Conservation (phyloP, 371 early-diverging fungal genomes). For the Circinella umbellata region DNA sequence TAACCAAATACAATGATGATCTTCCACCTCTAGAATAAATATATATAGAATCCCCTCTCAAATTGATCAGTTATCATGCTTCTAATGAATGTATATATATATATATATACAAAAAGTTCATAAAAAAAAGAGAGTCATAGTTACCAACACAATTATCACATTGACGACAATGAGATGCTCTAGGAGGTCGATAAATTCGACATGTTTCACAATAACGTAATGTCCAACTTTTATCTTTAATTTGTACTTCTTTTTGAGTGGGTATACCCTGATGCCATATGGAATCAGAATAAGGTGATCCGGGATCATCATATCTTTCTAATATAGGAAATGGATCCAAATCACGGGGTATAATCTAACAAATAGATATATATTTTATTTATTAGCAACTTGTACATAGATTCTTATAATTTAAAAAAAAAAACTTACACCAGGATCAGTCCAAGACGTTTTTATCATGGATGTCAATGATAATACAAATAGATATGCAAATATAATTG, state of each 20-base stretch:
- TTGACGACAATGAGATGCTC: conserved; percentile 87
- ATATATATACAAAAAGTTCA: too few relatives aligned
- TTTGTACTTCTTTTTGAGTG: conserved; percentile 21
- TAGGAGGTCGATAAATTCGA: conserved; percentile 86
- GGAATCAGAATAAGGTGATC: conserved; percentile 9
- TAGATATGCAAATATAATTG: conserved; percentile 75
- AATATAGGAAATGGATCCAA: conserved; percentile 13
- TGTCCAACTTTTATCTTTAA: conserved; percentile 67
- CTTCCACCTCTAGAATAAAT: conserved; percentile 64
- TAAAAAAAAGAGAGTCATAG: too few relatives aligned
- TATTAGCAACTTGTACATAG: background rate
- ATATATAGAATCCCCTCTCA: background rate
- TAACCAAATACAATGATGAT: conserved; percentile 96
- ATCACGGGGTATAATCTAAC: conserved; percentile 16
- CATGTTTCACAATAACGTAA: conserved; percentile 93
- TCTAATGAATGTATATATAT: background rate
- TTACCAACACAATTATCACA: conserved; percentile 93
- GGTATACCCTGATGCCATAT: conserved; percentile 16
- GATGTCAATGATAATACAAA: conserved; percentile 69
- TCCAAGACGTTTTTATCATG: conserved; percentile 85
- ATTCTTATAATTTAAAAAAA: background rate
- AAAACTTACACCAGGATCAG: conserved; percentile 84
- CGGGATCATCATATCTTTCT: conserved; percentile 7
- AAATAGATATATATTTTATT: background rate
- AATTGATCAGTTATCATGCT: background rate